A percentile compares a stretch with the other conserved stretches of the same genome.
Conservation (phyloP, 495 filamentous ascomycete species). For the Penicillium crystallinum region DNA sequence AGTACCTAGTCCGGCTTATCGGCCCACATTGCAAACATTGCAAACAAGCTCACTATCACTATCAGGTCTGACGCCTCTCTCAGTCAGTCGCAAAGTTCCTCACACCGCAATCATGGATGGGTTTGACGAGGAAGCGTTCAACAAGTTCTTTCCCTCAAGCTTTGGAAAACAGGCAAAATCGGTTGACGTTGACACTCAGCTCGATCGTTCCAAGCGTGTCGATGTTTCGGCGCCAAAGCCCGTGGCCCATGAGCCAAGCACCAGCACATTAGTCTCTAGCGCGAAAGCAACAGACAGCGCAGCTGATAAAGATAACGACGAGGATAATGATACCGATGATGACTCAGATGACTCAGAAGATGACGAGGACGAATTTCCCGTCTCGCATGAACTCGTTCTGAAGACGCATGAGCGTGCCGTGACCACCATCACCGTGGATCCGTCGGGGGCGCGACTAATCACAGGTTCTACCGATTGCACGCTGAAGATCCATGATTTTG, state of each 20-base stretch:
- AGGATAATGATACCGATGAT: constrained; percentile 44
- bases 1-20: neutral
- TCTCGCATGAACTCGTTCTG: constrained; percentile 86
- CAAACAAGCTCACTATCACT: constrained; percentile 30
- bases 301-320: constrained; percentile 29
- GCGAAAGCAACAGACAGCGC: constrained; percentile 17
- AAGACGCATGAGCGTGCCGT: constrained; percentile 89
- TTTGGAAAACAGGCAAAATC: constrained; percentile 80
- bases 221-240: constrained; percentile 30
- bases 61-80: constrained; percentile 20
- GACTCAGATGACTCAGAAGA: constrained; percentile 51
- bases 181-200: constrained; percentile 70
- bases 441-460: constrained; percentile 76
- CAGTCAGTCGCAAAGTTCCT: constrained; percentile 8
- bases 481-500: constrained; percentile 90
- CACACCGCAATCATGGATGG: constrained; percentile 44
- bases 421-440: constrained; percentile 77
- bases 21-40: constrained; percentile 29
- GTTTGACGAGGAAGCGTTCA: constrained; percentile 78
- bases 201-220: constrained; percentile 67
- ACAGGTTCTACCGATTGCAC: constrained; percentile 88
- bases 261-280: constrained; percentile 8
- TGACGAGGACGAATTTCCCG: constrained; percentile 85
- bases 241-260: constrained; percentile 19
- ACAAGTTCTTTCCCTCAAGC: constrained; percentile 71